phyloP scores from a whole-genome alignment of 179 eudicot species.

The Patellifolia procumbens region DNA sequence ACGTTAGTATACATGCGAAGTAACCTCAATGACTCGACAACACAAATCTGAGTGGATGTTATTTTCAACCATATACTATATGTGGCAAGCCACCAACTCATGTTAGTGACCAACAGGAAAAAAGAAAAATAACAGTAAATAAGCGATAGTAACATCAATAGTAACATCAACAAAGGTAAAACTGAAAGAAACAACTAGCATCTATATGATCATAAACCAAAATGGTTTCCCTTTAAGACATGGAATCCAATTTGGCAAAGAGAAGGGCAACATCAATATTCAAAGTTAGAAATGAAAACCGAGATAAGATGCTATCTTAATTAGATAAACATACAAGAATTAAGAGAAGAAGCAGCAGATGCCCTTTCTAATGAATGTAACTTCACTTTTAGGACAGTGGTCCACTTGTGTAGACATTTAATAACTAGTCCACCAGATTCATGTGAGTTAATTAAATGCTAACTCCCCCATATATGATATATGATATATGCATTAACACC shows the following conservation, averaged over 20 bases:
- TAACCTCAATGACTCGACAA: no score
- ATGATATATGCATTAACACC: conserved; percentile 24
- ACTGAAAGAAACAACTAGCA: neutral
- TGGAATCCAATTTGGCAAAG: neutral
- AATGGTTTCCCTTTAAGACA: neutral
- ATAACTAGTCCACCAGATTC: conserved; percentile 50
- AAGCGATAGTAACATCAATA: neutral
- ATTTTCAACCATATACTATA: no score
- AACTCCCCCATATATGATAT: no score
- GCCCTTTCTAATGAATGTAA: conserved; percentile 29
- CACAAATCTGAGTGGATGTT: no score
- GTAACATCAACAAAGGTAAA: neutral
- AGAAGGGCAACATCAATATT: conserved; percentile 17
- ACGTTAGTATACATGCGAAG: neutral
- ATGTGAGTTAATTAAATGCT: conserved; percentile 80
- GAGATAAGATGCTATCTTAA: conserved; percentile 18
- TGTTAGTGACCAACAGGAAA: neutral
- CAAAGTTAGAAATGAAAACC: conserved; percentile 2
- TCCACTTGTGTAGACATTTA: conserved; percentile 41
- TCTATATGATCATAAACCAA: neutral
- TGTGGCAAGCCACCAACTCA: neutral
- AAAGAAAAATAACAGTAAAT: neutral
- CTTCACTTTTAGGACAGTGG: conserved; percentile 44
- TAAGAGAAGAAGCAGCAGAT: conserved; percentile 17
- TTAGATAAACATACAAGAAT: conserved; percentile 19